Evolutionary conservation across 83 land plant genomes (phyloP).

Genomic region (Diphasiastrum complanatum): DNA sequence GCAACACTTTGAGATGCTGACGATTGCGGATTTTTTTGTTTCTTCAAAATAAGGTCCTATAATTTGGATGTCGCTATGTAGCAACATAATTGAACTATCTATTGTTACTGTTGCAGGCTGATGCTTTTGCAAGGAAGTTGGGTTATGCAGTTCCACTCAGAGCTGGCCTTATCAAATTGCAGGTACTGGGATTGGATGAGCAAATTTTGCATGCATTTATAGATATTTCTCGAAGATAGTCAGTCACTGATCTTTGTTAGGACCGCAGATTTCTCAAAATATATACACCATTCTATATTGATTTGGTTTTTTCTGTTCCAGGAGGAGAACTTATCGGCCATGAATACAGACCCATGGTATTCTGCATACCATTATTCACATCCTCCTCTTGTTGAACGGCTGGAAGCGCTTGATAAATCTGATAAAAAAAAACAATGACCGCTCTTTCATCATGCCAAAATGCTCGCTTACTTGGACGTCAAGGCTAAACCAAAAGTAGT

Average conservation of each 20-base stretch:
- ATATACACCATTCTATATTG: slow-evolving; percentile 4
- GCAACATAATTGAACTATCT: neutral
- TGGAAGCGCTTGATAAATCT: slow-evolving; percentile 65
- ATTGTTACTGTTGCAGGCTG: slow-evolving; percentile 52
- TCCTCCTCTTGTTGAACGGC: slow-evolving; percentile 93
- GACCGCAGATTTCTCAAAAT: neutral
- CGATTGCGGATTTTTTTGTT: neutral
- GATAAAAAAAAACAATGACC: slow-evolving; percentile 48
- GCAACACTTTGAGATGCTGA: no score
- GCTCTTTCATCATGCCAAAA: no score
- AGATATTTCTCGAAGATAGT: neutral
- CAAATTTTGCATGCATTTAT: neutral
- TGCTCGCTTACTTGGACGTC: no score
- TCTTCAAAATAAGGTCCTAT: neutral
- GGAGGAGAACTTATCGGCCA: slow-evolving; percentile 96
- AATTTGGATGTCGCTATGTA: neutral
- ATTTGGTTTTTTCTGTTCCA: slow-evolving; percentile 27
- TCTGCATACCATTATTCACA: slow-evolving; percentile 98
- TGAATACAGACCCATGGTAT: slow-evolving; percentile 99
- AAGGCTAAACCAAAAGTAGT: no score
- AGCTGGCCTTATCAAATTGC: slow-evolving; percentile 83
- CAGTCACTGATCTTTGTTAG: slow-evolving; percentile 3
- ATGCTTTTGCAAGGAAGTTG: slow-evolving; percentile 93
- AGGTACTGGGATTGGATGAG: slow-evolving; percentile 38
- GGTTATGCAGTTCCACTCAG: slow-evolving; percentile 64